Percentiles rank a stretch among this genome's conserved stretches.
phyloP scores from a whole-genome alignment of 1,284 basidiomycete genomes.

The Irpex sp. region DNA sequence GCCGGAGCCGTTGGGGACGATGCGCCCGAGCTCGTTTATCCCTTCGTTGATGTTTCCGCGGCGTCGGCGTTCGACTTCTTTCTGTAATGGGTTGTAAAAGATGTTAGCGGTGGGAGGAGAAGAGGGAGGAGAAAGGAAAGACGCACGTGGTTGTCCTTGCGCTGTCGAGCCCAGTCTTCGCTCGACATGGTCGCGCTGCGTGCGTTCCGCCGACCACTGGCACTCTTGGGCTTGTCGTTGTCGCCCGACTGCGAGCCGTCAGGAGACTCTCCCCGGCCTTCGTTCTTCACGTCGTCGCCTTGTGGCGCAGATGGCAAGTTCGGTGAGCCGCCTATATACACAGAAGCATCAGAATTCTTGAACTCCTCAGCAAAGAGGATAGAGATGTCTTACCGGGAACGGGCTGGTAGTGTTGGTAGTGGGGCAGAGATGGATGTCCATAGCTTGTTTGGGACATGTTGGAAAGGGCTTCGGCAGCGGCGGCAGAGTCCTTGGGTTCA shows the following conservation, averaged over 20 bases:
- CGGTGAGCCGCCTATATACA: conserved; percentile 4
- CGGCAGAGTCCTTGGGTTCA: conserved; percentile 46
- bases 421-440: conserved; percentile 17
- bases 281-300: conserved; percentile 23
- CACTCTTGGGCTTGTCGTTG: conserved; percentile 14
- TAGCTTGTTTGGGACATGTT: conserved; percentile 49
- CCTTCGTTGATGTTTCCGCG: conserved; percentile 95
- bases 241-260: background rate
- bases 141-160: conserved; percentile 83
- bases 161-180: conserved; percentile 78
- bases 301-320: conserved; percentile 14
- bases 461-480: conserved; percentile 63
- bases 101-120: background rate
- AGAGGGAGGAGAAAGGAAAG: background rate
- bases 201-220: conserved; percentile 30
- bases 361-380: conserved; percentile 34
- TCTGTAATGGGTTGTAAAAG: conserved; percentile 45
- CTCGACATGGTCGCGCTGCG: conserved; percentile 35
- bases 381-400: conserved; percentile 51
- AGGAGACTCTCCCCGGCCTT: background rate
- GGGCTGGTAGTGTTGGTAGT: conserved; percentile 19
- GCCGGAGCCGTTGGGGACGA: conserved; percentile 84
- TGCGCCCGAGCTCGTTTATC: conserved; percentile 87
- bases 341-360: conserved; percentile 25
- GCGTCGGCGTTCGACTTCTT: conserved; percentile 94